Base-by-base conservation (phyloP, 768 basidiomycete species). In the Calvatia gigantea region DNA sequence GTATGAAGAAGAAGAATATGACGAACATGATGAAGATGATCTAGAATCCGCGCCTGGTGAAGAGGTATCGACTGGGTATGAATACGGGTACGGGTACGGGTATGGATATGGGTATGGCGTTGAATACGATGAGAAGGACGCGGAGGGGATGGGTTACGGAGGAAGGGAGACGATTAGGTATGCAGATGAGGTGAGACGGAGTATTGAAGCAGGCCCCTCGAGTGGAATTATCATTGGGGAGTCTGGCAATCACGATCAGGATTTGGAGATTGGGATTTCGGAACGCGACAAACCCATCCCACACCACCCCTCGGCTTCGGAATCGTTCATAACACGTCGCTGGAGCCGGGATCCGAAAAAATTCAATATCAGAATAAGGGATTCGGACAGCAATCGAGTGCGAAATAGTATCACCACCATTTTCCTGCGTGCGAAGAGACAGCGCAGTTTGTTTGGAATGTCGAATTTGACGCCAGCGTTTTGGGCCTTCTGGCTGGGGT, bases 401-500 rank as follows among this genome's bases (percentile, higher is more conserved):
- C 65, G 63, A 7, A 47, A 64, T 8, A 57, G 62, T 27, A 61
- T 66, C 12, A 60, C 64, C 1, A 60, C 43, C 9, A 66, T 66
- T 37, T 70, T 57, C 7, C 70, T 73, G 62, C 70, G 68, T 32
- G 62, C 68, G 14, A 73, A 77, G 60, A 68, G 50, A 42, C 69
- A 64, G 33, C 69, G n/a, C 7, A 21, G 43, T 1, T 15, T 42
- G 31, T 35, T 53, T 31, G 42, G 42, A 17, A 12, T 52, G 61
- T 62, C 58, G 27, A 60, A 48, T 8, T 61, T 65, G 6, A 80
- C 78, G 0, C 78, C 81, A 0, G 73, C 80, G 2, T 77, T 79
- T 62, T 78, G 85, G 66, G 71, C 87, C n/a, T 90, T 90, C 70
- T 89, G 85, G 84, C 54, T 85, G 0, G 88, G 88, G 2, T 90